Percentiles rank a stretch among this genome's conserved stretches.
Evolutionary conservation across 768 basidiomycete genomes (phyloP).

Genomic region (Rossbeevera mucosa): DNA sequence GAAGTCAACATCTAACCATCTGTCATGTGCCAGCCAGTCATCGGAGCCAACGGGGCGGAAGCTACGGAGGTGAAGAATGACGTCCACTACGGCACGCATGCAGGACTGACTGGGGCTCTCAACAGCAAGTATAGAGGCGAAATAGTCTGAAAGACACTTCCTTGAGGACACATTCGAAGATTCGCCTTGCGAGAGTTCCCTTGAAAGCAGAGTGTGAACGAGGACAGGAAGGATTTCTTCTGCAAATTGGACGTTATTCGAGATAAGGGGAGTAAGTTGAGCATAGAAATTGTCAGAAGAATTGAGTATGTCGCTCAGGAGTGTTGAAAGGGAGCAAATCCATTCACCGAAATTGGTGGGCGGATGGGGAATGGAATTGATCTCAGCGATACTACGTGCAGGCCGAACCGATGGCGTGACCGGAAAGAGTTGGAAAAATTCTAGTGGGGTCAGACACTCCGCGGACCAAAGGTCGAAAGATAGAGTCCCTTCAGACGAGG

Average conservation of each 20-base stretch:
- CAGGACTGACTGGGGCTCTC: constrained; percentile 40
- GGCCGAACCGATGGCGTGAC: constrained; percentile 32
- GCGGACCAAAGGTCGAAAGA: constrained; percentile 31
- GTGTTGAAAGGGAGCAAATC: constrained; percentile 53
- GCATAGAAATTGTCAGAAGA: constrained; percentile 58
- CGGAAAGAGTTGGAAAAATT: constrained; percentile 45
- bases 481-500: constrained; percentile 28
- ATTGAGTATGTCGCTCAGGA: constrained; percentile 59
- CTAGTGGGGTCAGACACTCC: constrained; percentile 43
- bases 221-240: constrained; percentile 68
- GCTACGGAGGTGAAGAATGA: constrained; percentile 75
- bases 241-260: constrained; percentile 52
- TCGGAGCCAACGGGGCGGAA: constrained; percentile 41
- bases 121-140: constrained; percentile 22
- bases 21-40: constrained; percentile 54
- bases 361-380: constrained; percentile 32
- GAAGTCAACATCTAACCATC: constrained; percentile 81
- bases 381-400: constrained; percentile 35
- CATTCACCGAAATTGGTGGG: constrained; percentile 54
- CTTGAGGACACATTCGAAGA: constrained; percentile 2
- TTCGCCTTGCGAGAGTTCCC: constrained; percentile 14
- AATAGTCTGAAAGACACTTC: constrained; percentile 22
- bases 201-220: constrained; percentile 60
- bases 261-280: constrained; percentile 58
- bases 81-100: constrained; percentile 60